Evolutionary conservation across 1,284 basidiomycete genomes (phyloP).

Genomic region (Melampsora allii-populina): DNA sequence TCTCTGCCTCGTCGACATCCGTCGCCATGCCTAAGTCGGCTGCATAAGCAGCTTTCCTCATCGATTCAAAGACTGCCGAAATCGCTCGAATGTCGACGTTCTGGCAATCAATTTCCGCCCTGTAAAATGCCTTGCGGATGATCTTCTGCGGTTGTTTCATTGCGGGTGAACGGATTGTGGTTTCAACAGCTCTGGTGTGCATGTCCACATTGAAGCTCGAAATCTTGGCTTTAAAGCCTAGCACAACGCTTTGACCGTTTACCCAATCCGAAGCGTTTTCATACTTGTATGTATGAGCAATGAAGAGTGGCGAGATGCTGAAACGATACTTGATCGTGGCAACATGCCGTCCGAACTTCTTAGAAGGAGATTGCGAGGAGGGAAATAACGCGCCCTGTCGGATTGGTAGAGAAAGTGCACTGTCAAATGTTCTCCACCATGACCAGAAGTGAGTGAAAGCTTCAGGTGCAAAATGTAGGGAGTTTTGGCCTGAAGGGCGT

Average conservation of each 20-base stretch:
- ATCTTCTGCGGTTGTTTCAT: constrained; percentile 57
- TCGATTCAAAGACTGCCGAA: constrained; percentile 71
- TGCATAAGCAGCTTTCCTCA: constrained; percentile 57
- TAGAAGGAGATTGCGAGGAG: constrained; percentile 66
- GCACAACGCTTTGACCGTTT: constrained; percentile 70
- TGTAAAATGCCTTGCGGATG: constrained; percentile 83
- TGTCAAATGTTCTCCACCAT: constrained; percentile 85
- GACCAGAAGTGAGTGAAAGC: constrained; percentile 86
- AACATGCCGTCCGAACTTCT: constrained; percentile 83
- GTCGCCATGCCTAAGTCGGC: constrained; percentile 31
- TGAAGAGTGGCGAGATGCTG: constrained; percentile 70
- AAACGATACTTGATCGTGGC: constrained; percentile 92
- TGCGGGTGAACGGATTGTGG: constrained; percentile 54
- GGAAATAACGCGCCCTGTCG: constrained; percentile 81
- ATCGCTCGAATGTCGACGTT: constrained; percentile 75
- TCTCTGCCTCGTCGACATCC: constrained; percentile 40
- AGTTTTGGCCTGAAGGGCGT: constrained; percentile 59
- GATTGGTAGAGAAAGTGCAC: constrained; percentile 74
- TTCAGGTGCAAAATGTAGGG: constrained; percentile 80
- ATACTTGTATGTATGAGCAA: constrained; percentile 84
- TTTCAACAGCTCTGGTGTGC: constrained; percentile 87
- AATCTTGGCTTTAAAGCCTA: constrained; percentile 79
- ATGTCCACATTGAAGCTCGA: constrained; percentile 81
- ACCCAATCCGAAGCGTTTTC: constrained; percentile 71
- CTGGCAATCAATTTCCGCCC: constrained; percentile 79